Conservation (phyloP, 2,329 filamentous ascomycete species). For the Scopulariopsis brevicaulis region DNA sequence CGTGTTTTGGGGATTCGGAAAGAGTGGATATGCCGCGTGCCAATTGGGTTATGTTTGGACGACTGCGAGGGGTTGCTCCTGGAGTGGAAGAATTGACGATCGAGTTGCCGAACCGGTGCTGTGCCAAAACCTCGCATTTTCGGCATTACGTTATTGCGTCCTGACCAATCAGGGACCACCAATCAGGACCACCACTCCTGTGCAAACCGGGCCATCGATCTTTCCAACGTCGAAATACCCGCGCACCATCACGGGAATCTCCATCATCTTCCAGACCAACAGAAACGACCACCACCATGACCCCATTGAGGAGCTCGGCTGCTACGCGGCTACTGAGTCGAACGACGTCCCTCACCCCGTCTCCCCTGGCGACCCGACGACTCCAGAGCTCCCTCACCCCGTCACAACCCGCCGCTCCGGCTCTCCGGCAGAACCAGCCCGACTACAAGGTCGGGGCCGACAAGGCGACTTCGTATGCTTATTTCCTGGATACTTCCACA, state of each 20-base stretch:
- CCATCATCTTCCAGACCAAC: not conserved
- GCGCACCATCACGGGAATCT: not conserved
- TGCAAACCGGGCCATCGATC: not conserved
- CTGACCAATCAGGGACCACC: conserved; percentile 26
- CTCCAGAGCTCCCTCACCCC: conserved; percentile 40
- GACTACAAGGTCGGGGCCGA: conserved; percentile 75
- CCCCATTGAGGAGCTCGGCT: conserved; percentile 49
- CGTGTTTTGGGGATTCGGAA: not conserved
- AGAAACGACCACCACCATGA: conserved; percentile 39
- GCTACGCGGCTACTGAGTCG: conserved; percentile 40
- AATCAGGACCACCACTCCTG: conserved; percentile 8
- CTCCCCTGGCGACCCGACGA: conserved; percentile 27
- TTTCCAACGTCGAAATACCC: not conserved
- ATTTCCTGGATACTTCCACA: not conserved
- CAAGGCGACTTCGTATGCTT: conserved; percentile 73
- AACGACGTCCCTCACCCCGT: conserved; percentile 24
- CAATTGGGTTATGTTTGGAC: conserved; percentile 6
- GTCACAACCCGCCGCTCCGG: conserved; percentile 23
- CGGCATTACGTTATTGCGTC: conserved; percentile 30
- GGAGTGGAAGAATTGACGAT: conserved; percentile 5
- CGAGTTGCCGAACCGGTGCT: conserved; percentile 10
- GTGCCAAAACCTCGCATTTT: conserved; percentile 36
- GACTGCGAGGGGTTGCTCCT: conserved; percentile 6
- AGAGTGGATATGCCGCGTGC: not conserved
- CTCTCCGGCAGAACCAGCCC: conserved; percentile 50